Conservation (phyloP, 2,329 filamentous ascomycete genomes). For the Xylariales sp. region DNA sequence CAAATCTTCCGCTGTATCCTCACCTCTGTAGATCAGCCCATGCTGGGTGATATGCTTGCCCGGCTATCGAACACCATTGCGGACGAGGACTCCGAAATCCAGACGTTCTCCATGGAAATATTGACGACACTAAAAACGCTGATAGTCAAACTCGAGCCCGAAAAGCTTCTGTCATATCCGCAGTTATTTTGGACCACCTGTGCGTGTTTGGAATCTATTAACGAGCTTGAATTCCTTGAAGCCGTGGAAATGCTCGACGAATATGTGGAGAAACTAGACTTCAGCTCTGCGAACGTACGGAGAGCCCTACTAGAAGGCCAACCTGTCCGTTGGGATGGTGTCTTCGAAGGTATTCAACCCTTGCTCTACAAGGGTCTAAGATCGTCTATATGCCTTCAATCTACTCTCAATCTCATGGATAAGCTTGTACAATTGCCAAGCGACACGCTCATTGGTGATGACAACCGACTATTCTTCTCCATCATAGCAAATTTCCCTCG, state of each 20-base stretch:
- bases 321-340: conserved; percentile 87
- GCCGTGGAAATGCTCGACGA: conserved; percentile 91
- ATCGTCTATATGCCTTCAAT: conserved; percentile 83
- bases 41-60: conserved; percentile 97
- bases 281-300: conserved; percentile 76
- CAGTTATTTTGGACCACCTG: conserved; percentile 98
- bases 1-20: conserved; percentile 96
- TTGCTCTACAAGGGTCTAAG: conserved; percentile 92
- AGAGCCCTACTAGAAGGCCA: conserved; percentile 79
- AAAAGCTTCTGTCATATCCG: conserved; percentile 87
- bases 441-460: conserved; percentile 83
- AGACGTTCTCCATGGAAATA: conserved; percentile 98
- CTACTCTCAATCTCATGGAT: conserved; percentile 81
- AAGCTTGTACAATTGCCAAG: conserved; percentile 82
- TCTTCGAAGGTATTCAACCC: conserved; percentile 86
- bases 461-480: conserved; percentile 84
- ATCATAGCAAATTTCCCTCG: conserved; percentile 92
- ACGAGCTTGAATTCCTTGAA: conserved; percentile 93
- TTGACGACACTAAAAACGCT: conserved; percentile 92
- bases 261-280: conserved; percentile 84
- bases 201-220: conserved; percentile 95
- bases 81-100: conserved; percentile 92
- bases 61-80: conserved; percentile 96
- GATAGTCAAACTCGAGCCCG: conserved; percentile 83
- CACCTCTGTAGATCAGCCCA: conserved; percentile 87